Conservation (phyloP, 108 stramenopile species). For the Cyclotella kingstonii region DNA sequence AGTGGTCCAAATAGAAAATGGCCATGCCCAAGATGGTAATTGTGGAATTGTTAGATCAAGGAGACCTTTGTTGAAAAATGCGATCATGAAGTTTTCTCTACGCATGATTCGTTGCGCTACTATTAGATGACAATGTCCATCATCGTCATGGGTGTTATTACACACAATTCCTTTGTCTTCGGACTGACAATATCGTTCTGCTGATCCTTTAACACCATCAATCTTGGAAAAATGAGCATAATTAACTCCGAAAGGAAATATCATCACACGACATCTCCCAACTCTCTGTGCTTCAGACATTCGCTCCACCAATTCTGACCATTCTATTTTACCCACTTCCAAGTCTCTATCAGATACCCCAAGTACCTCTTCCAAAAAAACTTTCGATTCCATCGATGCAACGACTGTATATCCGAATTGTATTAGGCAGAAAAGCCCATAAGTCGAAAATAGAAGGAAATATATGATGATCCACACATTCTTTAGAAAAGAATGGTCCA, state of each 20-base stretch:
- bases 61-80: constrained; percentile 84
- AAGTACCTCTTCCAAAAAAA: constrained; percentile 65
- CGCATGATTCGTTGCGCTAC: constrained; percentile 92
- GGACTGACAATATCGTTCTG: neutral
- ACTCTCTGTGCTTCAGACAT: constrained; percentile 60
- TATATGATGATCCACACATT: constrained; percentile 54
- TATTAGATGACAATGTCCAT: constrained; percentile 52
- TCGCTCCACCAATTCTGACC: constrained; percentile 72
- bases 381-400: constrained; percentile 59
- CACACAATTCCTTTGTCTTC: neutral
- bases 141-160: constrained; percentile 6
- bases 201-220: constrained; percentile 1
- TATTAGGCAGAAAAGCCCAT: constrained; percentile 52
- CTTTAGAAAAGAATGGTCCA: constrained; percentile 25
- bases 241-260: constrained; percentile 10
- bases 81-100: constrained; percentile 94
- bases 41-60: constrained; percentile 69
- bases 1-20: constrained; percentile 5
- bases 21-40: constrained; percentile 36
- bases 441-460: constrained; percentile 55
- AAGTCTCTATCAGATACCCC: constrained; percentile 70
- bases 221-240: too few relatives aligned
- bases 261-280: constrained; percentile 64
- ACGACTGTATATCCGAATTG: constrained; percentile 52
- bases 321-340: constrained; percentile 76